Base-by-base conservation (phyloP, 2,329 filamentous ascomycete genomes). In the Aureobasidium sp. region DNA sequence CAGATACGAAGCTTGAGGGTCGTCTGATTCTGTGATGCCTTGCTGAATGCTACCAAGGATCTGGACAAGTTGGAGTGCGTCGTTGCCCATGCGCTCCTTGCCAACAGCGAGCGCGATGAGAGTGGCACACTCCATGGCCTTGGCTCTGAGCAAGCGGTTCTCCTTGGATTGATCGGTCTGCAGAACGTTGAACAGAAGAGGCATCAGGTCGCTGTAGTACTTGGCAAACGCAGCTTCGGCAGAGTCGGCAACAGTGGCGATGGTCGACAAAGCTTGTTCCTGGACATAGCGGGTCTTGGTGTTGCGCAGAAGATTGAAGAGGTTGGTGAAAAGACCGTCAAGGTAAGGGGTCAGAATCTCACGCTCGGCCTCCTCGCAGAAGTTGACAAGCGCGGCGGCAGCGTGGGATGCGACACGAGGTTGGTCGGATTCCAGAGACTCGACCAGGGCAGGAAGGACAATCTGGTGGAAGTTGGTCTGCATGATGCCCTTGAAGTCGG, bases 91-190 rank as follows among this genome's bases (percentile, higher is more conserved):
- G 65, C 90, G 89, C 69, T 95, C 90, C 75, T 95, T 94, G 58
- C 94, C 94, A 64, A 99, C 94, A 34, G 94, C 94, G 60, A 99
- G 80, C 36, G 94, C 91, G 70, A 99, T 99, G 47, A 99, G 80
- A 8, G 94, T 99, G 20, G 94, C 93, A 72, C 94, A 99, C 76
- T 99, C 94, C 94, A 99, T 99, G 3, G 94, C 94, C 80, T 99
- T 99, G 55, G 94, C 94, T 63, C 93, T 86, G 42, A 99, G 83
- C 51, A 97, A 80, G 60, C 93, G 84, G 76, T 92, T 92, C 71
- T 99, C 94, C 77, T 96, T 97, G 59, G 92, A 90, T 70, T 92
- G 93, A 71, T 97, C 91, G 68, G 91, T 86, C 71, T 87, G 88
- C 56, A 99, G 79, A 11, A 97, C 93, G 65, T 88, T 89, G 75